Evolutionary conservation across 2,329 filamentous ascomycete genomes (phyloP), one percentile per base, ranked within the genome.

Genomic region (Aspergillus quadrilineatus): DNA sequence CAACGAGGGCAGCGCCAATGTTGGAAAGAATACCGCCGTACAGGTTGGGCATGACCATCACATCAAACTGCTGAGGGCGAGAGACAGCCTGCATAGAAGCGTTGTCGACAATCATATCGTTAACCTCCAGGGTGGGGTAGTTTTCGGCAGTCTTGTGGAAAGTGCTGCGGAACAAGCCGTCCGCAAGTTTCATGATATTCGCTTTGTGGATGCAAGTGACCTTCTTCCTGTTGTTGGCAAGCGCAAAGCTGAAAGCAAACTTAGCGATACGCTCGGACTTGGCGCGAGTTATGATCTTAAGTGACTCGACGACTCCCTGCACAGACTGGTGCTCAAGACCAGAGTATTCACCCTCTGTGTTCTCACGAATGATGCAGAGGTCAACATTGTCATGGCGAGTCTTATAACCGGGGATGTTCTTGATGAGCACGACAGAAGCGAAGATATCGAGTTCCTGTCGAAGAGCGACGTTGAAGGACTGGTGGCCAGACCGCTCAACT

Each of bases 81-180:
- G 90, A 92, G 67, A 99, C 94, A 75, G 92, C 95, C 83, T 99
- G 94, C 94, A 99, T 99, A 73, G 90, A 96, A 72, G 94, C 94
- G 79, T 99, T 99, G 82, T 99, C 94, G 79, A 99, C 94, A 77
- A 99, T 99, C 93, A 99, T 97, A 81, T 99, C 94, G 83, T 95
- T 95, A 74, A 88, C 89, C 83, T 97, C 90, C 68, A 99, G 84
- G 62, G 90, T 95, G 59, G 94, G 93, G 82, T 94, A 99, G 77
- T 96, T 91, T 82, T 95, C 89, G 65, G 92, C 90, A 67, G 94
- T 87, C 71, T 87, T 84, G 82, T 96, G 91, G 85, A 97, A 95
- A 67, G 94, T 97, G 81, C 88, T 93, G 77, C 94, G 89, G 90
- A 99, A 99, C 56, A 99, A 89, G 79, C 94, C 94, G 69, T 99